A percentile compares a stretch with the other conserved stretches of the same genome.
phyloP scores from a whole-genome alignment of 345 rosid genomes.

The Arabis alpina region DNA sequence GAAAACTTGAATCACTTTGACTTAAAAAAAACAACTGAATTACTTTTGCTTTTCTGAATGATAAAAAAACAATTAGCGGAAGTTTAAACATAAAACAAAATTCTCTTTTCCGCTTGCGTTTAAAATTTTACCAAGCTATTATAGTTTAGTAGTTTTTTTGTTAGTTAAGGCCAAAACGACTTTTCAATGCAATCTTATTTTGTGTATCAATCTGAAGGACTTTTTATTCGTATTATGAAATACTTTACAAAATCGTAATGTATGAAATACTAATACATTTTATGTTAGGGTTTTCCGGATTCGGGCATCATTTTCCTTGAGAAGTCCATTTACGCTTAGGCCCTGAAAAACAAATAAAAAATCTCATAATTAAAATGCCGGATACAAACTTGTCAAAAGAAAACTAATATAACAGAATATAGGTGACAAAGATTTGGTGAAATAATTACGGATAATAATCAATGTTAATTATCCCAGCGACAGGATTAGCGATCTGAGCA shows the following conservation, averaged over 20 bases:
- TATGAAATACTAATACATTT: neutral
- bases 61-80: too few relatives aligned
- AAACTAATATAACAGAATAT: neutral
- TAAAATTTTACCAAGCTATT: too few relatives aligned
- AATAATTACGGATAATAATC: constrained; percentile 38
- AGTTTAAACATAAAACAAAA: too few relatives aligned
- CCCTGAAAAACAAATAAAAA: constrained; percentile 26
- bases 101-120: too few relatives aligned
- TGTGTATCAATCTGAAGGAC: neutral
- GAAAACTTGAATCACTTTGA: neutral
- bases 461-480: constrained; percentile 50
- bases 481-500: constrained; percentile 47
- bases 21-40: neutral
- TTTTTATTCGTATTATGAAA: constrained; percentile 10
- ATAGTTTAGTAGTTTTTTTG: too few relatives aligned
- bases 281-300: neutral
- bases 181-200: neutral
- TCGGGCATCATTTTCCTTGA: constrained; percentile 1
- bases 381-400: neutral
- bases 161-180: neutral
- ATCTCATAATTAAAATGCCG: neutral
- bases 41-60: constrained; percentile 2
- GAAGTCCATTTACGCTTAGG: constrained; percentile 21
- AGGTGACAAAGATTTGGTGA: neutral
- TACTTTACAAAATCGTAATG: neutral